Evolutionary conservation across 176 grass and related monocot species (phyloP).

Genomic region (Cymbopogon citratus): DNA sequence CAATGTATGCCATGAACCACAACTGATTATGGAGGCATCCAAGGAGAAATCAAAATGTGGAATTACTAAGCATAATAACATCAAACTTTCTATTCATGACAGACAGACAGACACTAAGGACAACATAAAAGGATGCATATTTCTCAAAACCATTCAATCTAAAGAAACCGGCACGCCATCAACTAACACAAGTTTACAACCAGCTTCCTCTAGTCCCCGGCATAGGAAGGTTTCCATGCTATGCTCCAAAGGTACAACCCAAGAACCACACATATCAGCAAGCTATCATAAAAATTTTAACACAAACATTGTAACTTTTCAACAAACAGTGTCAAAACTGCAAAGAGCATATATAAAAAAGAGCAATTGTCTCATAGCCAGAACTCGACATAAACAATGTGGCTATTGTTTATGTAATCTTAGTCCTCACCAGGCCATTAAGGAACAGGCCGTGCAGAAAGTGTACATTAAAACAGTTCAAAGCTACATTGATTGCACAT

Average conservation of each 20-base stretch:
- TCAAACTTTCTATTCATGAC: neutral
- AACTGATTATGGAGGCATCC: neutral
- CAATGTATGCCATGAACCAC: neutral
- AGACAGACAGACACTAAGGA: neutral
- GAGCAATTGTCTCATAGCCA: neutral
- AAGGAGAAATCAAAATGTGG: neutral
- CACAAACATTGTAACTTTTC: neutral
- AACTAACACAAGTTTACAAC: neutral
- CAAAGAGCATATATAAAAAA: neutral
- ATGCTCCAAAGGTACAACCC: neutral
- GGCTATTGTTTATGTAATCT: neutral
- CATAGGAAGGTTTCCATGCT: neutral
- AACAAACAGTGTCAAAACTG: neutral
- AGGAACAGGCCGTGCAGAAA: neutral
- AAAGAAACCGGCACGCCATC: conserved; percentile 10
- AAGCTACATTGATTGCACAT: neutral
- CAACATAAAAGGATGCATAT: neutral
- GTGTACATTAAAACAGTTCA: neutral
- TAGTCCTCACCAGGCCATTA: neutral
- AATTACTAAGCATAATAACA: neutral
- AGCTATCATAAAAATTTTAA: neutral
- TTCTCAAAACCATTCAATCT: conserved; percentile 6
- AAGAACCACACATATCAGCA: neutral
- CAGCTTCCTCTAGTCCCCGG: neutral
- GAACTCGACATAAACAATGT: neutral